Evolutionary conservation across 441 rosid species (phyloP), one percentile per base, ranked within the genome.

Genomic region (Geranium incanum): DNA sequence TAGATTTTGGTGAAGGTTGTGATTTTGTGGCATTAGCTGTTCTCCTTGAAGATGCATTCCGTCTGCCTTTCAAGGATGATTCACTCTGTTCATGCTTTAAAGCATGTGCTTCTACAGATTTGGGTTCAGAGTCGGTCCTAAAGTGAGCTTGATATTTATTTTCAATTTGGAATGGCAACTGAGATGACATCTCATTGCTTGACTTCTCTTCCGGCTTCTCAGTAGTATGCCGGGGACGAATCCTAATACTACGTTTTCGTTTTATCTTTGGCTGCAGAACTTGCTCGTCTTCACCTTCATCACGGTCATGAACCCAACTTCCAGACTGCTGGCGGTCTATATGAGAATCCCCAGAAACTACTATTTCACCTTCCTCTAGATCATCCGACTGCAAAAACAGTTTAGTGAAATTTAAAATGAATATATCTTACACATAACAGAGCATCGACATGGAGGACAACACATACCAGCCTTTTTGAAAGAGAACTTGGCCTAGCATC

Each of bases 331-430:
- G 97, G 80, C 74, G 95, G 71, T 91, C 97, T 80, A 86, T 69
- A 80, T 88, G 97, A 81, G 99, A 91, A 78, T 93, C 98, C 81
- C 89, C 97, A 41, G 99, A 95, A 55, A 85, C 78, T 12, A 88
- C 99, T 74, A 95, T 90, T 82, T 95, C 99, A 70, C 99, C 99
- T 74, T 95, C 99, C 84, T 95, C 99, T 65, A 93, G 82, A 59
- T 95, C 99, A 83, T 93, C 97, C 48, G 80, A 74, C 99, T 95
- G 91, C 74, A 72, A 72, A 80, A 72, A 80, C 71, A 64, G 72
- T 68, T 75, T 74, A 73, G 71, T 68, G 69, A 64, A 8, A 23
- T 55, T n/a, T 37, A 50, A 67, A 41, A 75, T 71, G 59, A 79
- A 78, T 48, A 77, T 74, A 70, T 45, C 66, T 33, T 52, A 67